Evolutionary conservation across 306 rosid species (phyloP).

Genomic region (Mucuna pruriens): DNA sequence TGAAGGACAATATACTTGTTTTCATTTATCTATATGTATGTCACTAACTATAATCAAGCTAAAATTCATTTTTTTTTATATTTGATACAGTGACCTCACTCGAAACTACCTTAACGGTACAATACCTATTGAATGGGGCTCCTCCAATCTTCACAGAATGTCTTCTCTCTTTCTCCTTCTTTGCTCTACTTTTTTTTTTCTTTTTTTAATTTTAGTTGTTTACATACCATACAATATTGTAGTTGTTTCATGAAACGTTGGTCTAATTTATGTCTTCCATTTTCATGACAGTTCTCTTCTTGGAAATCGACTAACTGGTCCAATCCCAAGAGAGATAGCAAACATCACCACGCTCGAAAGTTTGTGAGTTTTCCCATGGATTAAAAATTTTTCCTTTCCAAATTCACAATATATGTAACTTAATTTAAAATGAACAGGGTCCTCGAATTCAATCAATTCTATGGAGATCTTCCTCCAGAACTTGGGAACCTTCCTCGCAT

Average conservation of each 20-base stretch:
- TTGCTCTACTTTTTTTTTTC: not conserved
- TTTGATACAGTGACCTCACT: conserved; percentile 43
- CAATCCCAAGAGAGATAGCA: conserved; percentile 57
- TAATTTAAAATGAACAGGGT: conserved; percentile 36
- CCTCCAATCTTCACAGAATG: not conserved
- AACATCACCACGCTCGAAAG: conserved; percentile 18
- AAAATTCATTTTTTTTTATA: not conserved
- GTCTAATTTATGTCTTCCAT: not conserved
- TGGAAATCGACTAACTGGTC: conserved; percentile 60
- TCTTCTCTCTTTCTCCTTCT: not conserved
- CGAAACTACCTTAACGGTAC: conserved; percentile 56
- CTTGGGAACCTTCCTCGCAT: conserved; percentile 52
- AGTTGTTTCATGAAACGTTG: not conserved
- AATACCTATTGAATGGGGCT: conserved; percentile 57
- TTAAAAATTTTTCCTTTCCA: not conserved
- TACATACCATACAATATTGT: too few species aligned
- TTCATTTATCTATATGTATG: not conserved
- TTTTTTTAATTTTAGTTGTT: not conserved
- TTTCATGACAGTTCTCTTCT: conserved; percentile 47
- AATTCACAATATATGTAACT: not conserved
- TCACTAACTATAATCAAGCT: not conserved
- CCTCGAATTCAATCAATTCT: conserved; percentile 53
- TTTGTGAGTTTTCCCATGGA: conserved; percentile 50
- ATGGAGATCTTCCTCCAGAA: conserved; percentile 48
- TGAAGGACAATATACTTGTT: not conserved